These are phyloP conservation scores for Brettanomyces nanus DNA, from an alignment of 805 yeast species.

Conservation along the genomic window DNA sequence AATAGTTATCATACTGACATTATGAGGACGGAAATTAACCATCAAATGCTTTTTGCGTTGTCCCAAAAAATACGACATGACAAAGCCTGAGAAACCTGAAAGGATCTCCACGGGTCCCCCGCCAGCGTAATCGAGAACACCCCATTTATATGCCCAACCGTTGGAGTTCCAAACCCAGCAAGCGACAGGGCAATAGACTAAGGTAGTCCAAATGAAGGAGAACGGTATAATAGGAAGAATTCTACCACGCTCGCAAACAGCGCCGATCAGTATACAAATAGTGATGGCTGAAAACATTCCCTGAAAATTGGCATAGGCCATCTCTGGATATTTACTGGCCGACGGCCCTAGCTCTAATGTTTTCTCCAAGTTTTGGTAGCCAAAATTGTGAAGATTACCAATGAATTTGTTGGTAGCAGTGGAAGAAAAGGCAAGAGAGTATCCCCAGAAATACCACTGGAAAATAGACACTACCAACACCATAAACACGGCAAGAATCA, in stretches of 20 bases:
- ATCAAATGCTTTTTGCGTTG: conserved; percentile 66
- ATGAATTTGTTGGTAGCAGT: conserved; percentile 78
- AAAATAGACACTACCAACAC: conserved; percentile 40
- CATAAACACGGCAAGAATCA: conserved; percentile 74
- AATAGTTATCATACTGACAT: conserved; percentile 80
- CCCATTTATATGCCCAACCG: conserved; percentile 93
- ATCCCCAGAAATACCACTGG: conserved; percentile 99
- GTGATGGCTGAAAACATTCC: conserved; percentile 92
- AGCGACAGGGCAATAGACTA: conserved; percentile 91
- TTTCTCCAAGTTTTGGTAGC: conserved; percentile 63
- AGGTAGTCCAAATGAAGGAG: conserved; percentile 79
- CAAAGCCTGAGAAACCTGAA: conserved; percentile 87
- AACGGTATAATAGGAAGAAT: conserved; percentile 78
- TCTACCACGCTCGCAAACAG: conserved; percentile 88
- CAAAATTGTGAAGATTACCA: conserved; percentile 80
- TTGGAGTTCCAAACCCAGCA: conserved; percentile 91
- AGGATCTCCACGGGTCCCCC: conserved; percentile 96
- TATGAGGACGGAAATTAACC: conserved; percentile 90
- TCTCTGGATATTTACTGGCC: conserved; percentile 54
- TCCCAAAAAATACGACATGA: conserved; percentile 73
- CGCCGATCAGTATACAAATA: conserved; percentile 84
- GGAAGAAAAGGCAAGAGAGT: conserved; percentile 78
- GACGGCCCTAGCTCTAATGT: conserved; percentile 9
- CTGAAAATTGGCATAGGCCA: conserved; percentile 80
- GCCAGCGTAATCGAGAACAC: conserved; percentile 93